Percentiles rank a stretch among this genome's conserved stretches.
These are phyloP conservation scores for Amanita molliuscula DNA, from an alignment of 768 basidiomycete genomes.

Conservation along the genomic window DNA sequence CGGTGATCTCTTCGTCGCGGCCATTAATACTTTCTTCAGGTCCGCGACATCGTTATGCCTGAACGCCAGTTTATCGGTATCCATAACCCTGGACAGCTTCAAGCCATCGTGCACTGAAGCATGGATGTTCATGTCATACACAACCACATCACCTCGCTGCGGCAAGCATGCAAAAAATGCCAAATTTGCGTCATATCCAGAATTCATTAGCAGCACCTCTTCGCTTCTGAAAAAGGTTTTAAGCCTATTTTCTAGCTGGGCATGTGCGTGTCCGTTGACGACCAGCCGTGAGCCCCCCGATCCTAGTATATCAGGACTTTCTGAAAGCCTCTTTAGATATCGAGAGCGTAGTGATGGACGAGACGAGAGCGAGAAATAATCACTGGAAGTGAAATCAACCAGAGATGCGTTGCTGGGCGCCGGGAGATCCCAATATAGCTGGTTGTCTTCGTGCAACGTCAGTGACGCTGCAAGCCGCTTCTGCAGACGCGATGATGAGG, in stretches of 20 bases:
- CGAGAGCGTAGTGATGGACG: slow-evolving; percentile 43
- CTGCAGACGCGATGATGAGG: too few species aligned
- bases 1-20: slow-evolving; percentile 22
- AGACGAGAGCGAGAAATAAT: slow-evolving; percentile 31
- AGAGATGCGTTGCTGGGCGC: too few species aligned
- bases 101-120: slow-evolving; percentile 89
- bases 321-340: slow-evolving; percentile 45
- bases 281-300: slow-evolving; percentile 84
- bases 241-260: slow-evolving; percentile 61
- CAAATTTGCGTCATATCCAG: slow-evolving; percentile 88
- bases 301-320: slow-evolving; percentile 55
- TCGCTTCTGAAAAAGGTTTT: slow-evolving; percentile 48
- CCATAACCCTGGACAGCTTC: slow-evolving; percentile 43
- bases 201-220: slow-evolving; percentile 79
- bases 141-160: slow-evolving; percentile 61
- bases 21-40: slow-evolving; percentile 33
- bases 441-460: too few species aligned
- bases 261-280: slow-evolving; percentile 65
- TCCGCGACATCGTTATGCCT: slow-evolving; percentile 57
- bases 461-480: too few species aligned
- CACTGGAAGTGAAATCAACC: not conserved
- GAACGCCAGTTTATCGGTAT: slow-evolving; percentile 37
- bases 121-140: slow-evolving; percentile 85
- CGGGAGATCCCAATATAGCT: too few species aligned
- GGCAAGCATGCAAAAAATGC: slow-evolving; percentile 78